Conservation (phyloP, 164 flowering plant genomes). For the Tetracentron sinense region DNA sequence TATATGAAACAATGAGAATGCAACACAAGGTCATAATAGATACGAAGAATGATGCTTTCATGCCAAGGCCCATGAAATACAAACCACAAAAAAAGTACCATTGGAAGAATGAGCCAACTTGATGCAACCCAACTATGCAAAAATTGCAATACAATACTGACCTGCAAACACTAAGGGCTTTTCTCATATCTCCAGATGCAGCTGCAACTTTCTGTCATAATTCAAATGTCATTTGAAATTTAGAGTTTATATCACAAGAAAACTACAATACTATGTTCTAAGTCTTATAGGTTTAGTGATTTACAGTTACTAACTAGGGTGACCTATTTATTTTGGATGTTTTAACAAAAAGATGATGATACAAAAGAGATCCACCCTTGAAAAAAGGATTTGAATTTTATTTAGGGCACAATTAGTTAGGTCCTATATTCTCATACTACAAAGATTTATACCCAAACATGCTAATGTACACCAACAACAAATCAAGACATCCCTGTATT, state of each 20-base stretch:
- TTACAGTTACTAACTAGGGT: not conserved
- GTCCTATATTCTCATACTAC: no score
- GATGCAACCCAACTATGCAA: not conserved
- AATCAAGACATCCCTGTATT: not conserved
- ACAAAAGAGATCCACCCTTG: not conserved
- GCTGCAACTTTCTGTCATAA: conserved; percentile 83
- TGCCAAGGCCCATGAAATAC: no score
- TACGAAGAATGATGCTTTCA: no score
- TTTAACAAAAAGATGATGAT: not conserved
- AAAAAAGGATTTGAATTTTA: no score
- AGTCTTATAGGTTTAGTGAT: not conserved
- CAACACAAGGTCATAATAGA: not conserved
- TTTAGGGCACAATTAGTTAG: no score
- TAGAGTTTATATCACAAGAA: not conserved
- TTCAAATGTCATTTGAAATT: not conserved
- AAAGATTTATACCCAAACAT: no score
- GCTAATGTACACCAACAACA: not conserved
- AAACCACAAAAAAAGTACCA: no score
- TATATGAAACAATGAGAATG: not conserved
- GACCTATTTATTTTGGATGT: not conserved
- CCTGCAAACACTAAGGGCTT: conserved; percentile 94
- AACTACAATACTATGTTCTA: not conserved
- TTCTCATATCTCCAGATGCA: conserved; percentile 97
- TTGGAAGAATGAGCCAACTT: no score
- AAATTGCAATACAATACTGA: conserved; percentile 27